Conservation (phyloP, 768 basidiomycete species). For the Leucocoprinus birnbaumii region DNA sequence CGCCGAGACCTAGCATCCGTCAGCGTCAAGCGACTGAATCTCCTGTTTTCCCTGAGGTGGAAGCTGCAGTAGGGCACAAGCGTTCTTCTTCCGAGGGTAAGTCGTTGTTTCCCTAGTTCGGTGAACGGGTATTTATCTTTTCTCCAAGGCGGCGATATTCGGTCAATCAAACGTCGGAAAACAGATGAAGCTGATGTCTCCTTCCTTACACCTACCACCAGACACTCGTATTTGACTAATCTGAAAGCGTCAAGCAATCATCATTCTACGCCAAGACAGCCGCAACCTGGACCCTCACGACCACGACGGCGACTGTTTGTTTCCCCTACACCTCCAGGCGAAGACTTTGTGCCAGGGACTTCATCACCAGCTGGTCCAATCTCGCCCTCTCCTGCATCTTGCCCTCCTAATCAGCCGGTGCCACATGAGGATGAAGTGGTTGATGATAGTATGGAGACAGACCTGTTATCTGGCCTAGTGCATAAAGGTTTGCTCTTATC, state of each 20-base stretch:
- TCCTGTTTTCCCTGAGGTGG: background rate
- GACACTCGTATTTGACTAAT: too few relatives aligned
- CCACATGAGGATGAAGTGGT: constrained; percentile 2
- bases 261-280: too few relatives aligned
- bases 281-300: too few relatives aligned
- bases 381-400: background rate
- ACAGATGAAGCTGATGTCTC: background rate
- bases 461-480: background rate
- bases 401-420: background rate
- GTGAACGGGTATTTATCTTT: background rate
- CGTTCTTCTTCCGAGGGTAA: background rate
- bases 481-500: background rate
- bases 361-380: background rate
- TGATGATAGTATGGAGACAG: constrained; percentile 9
- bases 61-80: background rate
- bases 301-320: background rate
- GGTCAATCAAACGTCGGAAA: background rate
- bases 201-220: background rate
- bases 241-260: too few relatives aligned
- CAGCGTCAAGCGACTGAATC: background rate
- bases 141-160: background rate
- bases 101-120: background rate
- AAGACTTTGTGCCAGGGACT: background rate
- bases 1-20: background rate
- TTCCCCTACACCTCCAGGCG: background rate